Evolutionary conservation across 225 moss, liverwort and hornwort species (phyloP), one percentile per base, ranked within the genome.

Genomic region (Bryum argenteum): DNA sequence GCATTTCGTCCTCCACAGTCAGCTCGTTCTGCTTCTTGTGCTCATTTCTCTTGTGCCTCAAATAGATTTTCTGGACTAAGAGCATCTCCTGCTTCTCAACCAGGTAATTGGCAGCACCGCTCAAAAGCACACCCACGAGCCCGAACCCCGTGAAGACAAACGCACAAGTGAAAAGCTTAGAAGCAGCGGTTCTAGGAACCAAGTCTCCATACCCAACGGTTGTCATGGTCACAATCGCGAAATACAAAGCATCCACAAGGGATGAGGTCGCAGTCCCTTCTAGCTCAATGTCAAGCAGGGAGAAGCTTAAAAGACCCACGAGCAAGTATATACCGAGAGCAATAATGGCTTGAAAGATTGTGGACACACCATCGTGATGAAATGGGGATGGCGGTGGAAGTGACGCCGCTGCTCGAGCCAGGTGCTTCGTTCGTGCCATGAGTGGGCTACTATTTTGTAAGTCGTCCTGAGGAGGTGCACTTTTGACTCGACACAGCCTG

Each of bases 21-120:
- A 38, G 26, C 39, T 72, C 44, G 16, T 65, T 55, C 58, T 24
- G 38, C 28, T 72, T 22, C 20, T 65, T 59, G 33, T 72, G 81
- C 1, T 58, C 70, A 15, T 70, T 67, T 6, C 26, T 54, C 44
- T 58, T 66, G 16, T 77, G 68, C 53, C 78, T 85, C 0, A 71
- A 71, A 26, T 80, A 81, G 2, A 91, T 40, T 10, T 77, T 79
- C 38, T 78, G 80, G 2, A 89, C 78, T 8, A 96, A 14, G 47
- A 93, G 71, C 63, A 89, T 81, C 44, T 96, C 93, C 73, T 96
- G 95, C 78, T 83, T 93, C 71, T 83, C 86, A 9, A 93, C 93
- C 18, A 96, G 72, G 74, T 89, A 89, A 57, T 70, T 82, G n/a
- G 91, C 93, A 54, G 89, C 93, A 48, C 88, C 81, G 59, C 88